These are phyloP conservation scores for Harrya chromipes DNA, from an alignment of 768 basidiomycete species.

Conservation along the genomic window DNA sequence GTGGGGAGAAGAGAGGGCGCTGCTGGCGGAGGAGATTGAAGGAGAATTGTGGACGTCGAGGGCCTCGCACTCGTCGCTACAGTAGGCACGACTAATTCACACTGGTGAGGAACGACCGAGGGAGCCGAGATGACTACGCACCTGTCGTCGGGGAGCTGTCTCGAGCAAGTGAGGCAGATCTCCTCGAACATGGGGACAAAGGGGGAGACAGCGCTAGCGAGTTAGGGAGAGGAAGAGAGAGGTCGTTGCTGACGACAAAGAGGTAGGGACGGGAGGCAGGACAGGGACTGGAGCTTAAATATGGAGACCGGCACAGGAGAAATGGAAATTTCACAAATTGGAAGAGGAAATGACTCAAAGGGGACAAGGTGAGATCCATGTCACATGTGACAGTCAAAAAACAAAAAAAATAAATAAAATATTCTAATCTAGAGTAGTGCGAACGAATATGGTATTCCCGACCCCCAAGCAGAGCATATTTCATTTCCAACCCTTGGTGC, in stretches of 20 bases:
- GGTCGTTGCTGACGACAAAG: slow-evolving; percentile 10
- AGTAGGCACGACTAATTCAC: slow-evolving; percentile 59
- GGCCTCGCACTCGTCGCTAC: slow-evolving; percentile 64
- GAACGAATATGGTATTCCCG: slow-evolving; percentile 10
- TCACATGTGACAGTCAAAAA: slow-evolving; percentile 25
- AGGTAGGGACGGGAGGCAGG: slow-evolving; percentile 15
- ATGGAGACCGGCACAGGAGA: slow-evolving; percentile 36
- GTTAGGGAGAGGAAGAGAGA: neutral
- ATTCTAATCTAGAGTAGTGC: neutral
- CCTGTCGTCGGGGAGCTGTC: slow-evolving; percentile 60
- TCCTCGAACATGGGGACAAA: slow-evolving; percentile 67
- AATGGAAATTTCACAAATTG: slow-evolving; percentile 35
- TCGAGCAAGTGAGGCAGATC: slow-evolving; percentile 71
- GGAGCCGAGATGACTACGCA: slow-evolving; percentile 34
- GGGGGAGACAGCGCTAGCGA: neutral
- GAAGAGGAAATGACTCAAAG: slow-evolving; percentile 34
- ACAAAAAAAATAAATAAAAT: slow-evolving; percentile 5
- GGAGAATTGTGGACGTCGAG: slow-evolving; percentile 60
- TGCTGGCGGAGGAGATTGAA: slow-evolving; percentile 61
- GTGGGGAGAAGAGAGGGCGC: slow-evolving; percentile 65
- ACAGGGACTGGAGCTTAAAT: slow-evolving; percentile 29
- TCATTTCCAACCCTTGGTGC: no score
- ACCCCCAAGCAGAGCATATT: neutral
- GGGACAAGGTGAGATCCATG: slow-evolving; percentile 25
- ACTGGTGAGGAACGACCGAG: slow-evolving; percentile 14